These are phyloP conservation scores for Babesia bigemina DNA, from an alignment of 169 alveolate species.

Conservation along the genomic window DNA sequence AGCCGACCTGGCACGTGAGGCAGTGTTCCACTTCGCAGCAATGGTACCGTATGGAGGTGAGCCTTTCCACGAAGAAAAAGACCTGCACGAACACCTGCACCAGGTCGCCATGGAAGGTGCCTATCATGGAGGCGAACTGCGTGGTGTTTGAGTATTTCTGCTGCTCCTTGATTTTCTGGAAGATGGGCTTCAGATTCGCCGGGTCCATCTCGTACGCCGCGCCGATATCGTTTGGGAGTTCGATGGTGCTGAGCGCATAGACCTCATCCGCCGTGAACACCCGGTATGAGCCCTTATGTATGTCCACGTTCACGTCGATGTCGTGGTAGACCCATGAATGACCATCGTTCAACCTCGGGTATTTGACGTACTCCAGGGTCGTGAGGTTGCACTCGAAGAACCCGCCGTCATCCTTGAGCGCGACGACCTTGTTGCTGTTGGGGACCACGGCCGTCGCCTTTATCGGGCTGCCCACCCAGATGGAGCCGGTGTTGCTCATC, in stretches of 20 bases:
- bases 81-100: constrained; percentile 62
- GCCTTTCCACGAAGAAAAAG: constrained; percentile 58
- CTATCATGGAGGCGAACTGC: constrained; percentile 54
- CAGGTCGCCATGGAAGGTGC: constrained; percentile 57
- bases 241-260: constrained; percentile 15
- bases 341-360: neutral
- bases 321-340: constrained; percentile 31
- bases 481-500: constrained; percentile 20
- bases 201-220: neutral
- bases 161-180: constrained; percentile 18
- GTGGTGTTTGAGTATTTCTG: constrained; percentile 31
- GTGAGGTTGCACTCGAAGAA: constrained; percentile 40
- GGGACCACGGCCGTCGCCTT: constrained; percentile 29
- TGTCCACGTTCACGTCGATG: constrained; percentile 16
- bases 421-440: constrained; percentile 37
- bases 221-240: constrained; percentile 7
- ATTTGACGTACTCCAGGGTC: constrained; percentile 28
- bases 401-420: constrained; percentile 45
- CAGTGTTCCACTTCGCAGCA: constrained; percentile 59
- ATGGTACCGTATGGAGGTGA: constrained; percentile 51
- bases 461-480: constrained; percentile 52
- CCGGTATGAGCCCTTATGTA: constrained; percentile 4
- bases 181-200: constrained; percentile 14
- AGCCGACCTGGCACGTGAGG: constrained; percentile 64
- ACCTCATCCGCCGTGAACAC: constrained; percentile 45